A percentile compares a stretch with the other conserved stretches of the same genome.
These are phyloP conservation scores for Triticum dicoccoides DNA, from an alignment of 176 grass and related monocot species.

Conservation along the genomic window DNA sequence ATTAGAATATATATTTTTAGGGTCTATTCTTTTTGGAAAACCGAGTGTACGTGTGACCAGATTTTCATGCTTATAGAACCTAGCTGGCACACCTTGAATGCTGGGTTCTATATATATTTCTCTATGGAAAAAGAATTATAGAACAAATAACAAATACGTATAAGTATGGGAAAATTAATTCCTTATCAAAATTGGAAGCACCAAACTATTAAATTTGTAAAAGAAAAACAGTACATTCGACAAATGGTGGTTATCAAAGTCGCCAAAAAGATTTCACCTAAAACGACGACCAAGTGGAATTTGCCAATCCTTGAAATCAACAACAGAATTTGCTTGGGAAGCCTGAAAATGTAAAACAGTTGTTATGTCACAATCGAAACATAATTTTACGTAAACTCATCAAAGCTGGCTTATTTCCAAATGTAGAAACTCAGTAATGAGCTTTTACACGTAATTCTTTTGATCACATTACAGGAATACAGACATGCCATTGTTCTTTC, in stretches of 20 bases:
- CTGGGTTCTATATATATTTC: neutral
- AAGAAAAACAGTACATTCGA: slow-evolving; percentile 11
- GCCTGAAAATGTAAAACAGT: slow-evolving; percentile 38
- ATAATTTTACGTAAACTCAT: neutral
- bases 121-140: neutral
- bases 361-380: neutral
- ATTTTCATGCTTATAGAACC: neutral
- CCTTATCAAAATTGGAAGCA: neutral
- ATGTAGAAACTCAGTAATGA: neutral
- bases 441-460: neutral
- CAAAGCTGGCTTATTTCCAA: neutral
- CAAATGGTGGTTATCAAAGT: neutral
- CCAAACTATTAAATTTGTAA: neutral
- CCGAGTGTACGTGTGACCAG: neutral
- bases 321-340: slow-evolving; percentile 55
- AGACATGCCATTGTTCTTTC: neutral
- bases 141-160: neutral
- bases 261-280: slow-evolving; percentile 34
- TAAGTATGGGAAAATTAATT: neutral
- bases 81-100: neutral
- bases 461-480: neutral
- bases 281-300: slow-evolving; percentile 73
- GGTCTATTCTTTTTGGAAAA: neutral
- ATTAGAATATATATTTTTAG: neutral
- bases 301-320: slow-evolving; percentile 90